Base-by-base conservation (phyloP, 805 yeast genomes). In the Myxozyma neglecta region DNA sequence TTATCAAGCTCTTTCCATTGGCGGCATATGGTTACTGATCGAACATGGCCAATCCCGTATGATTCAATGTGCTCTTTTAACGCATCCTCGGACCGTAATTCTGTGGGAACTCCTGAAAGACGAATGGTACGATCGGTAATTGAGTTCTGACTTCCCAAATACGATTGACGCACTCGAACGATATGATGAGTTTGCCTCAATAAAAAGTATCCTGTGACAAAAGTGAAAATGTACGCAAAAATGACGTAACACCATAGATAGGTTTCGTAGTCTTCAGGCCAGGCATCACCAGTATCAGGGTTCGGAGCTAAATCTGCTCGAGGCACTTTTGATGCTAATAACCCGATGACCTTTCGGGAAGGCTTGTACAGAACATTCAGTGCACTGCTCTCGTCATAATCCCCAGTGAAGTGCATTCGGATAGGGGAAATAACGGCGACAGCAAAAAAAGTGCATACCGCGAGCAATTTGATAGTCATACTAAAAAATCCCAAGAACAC, bases 401-500 rank as follows among this genome's bases (percentile, higher is more conserved):
- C 79, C 1, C 98, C 97, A 0, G 97, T 90, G 71, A 81, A 90
- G 69, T 86, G 85, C 75, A 86, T 88, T 57, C 97, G 74, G 3
- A 94, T 81, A 0, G 99, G 98, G 0, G 96, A 87, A 20, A 93
- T 88, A 2, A 93, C 80, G 5, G 84, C 76, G 9, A 88, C 76
- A 1, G 96, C 91, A 69, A 89, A 83, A 1, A 89, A 60, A 51
- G 89, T 81, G 70, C 91, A 86, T 0, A 83, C 75, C 1, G 83
- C 74, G 29, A 93, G 74, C 8, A 89, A 77, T 71, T 84, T 84
- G 53, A 92, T 89, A 63, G 94, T 83, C 89, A 91, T 89, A 63
- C 89, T 87, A 81, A 94, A 94, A 72, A 93, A 92, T 3, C 91
- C 91, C 37, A 93, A 75, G 70, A 89, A 93, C 50, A 94, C 98